Evolutionary conservation across 495 filamentous ascomycete species (phyloP).

Genomic region (Cercophora samala): DNA sequence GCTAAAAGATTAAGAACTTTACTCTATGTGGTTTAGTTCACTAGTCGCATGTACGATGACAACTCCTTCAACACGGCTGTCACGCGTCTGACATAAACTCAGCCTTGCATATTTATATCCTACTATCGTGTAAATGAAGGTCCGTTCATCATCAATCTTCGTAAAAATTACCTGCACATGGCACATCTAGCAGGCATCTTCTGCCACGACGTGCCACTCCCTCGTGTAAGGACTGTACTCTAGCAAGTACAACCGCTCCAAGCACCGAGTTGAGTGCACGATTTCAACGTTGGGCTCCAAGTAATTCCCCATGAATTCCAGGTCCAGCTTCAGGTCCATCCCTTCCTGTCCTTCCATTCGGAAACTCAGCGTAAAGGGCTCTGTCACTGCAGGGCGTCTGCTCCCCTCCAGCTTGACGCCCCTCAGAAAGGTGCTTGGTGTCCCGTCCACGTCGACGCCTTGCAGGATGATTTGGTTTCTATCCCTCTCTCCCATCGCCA

Average conservation of each 20-base stretch:
- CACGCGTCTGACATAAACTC: too few relatives aligned
- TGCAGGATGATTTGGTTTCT: constrained; percentile 29
- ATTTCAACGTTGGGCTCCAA: constrained; percentile 41
- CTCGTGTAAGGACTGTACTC: constrained; percentile 40
- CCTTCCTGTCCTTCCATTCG: constrained; percentile 30
- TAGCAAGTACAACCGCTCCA: constrained; percentile 32
- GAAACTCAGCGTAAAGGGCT: constrained; percentile 41
- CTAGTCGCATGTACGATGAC: neutral
- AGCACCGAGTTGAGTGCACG: constrained; percentile 18
- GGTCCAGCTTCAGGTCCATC: constrained; percentile 31
- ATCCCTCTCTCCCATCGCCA: constrained; percentile 20
- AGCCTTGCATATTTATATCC: too few relatives aligned
- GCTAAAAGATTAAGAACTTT: neutral
- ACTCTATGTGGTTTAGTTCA: neutral
- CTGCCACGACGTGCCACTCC: constrained; percentile 29
- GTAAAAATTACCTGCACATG: too few relatives aligned
- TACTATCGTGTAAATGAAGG: too few relatives aligned
- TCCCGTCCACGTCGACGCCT: constrained; percentile 44
- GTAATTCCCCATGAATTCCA: constrained; percentile 50
- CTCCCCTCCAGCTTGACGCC: constrained; percentile 38
- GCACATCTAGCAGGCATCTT: neutral
- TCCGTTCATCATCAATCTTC: too few relatives aligned
- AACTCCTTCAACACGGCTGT: too few relatives aligned
- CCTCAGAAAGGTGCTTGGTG: constrained; percentile 42
- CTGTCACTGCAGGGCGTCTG: constrained; percentile 32